Conservation (phyloP, 176 grass and related monocot species). For the Oryza longistaminata region DNA sequence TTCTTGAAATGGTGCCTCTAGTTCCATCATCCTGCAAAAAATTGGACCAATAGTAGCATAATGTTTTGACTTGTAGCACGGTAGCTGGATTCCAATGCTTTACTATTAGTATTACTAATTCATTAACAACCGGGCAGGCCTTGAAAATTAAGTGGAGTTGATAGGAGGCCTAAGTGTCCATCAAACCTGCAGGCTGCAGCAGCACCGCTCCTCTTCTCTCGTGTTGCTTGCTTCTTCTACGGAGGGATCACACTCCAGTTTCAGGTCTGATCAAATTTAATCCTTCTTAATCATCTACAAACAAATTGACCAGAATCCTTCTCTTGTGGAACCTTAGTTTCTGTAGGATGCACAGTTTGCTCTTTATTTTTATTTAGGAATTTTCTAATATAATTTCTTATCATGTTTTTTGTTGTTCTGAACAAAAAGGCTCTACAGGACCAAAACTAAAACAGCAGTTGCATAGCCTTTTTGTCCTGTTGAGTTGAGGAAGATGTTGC, state of each 20-base stretch:
- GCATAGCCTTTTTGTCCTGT: background rate
- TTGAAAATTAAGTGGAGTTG: constrained; percentile 19
- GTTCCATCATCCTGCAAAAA: background rate
- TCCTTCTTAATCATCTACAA: background rate
- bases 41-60: background rate
- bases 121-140: background rate
- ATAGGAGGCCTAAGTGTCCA: constrained; percentile 6
- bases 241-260: constrained; percentile 27
- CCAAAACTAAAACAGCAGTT: background rate
- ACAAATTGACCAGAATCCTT: background rate
- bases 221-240: constrained; percentile 15
- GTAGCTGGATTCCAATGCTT: constrained; percentile 10
- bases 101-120: background rate
- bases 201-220: background rate
- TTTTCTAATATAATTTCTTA: background rate
- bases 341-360: background rate
- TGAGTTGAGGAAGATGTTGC: constrained; percentile 41
- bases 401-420: constrained; percentile 7
- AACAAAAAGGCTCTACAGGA: constrained; percentile 1
- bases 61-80: constrained; percentile 37
- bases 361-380: background rate
- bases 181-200: background rate
- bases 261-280: constrained; percentile 10
- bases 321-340: background rate
- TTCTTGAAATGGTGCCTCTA: background rate